Base-by-base conservation (phyloP, 169 alveolate species). In the Plasmodium berghei region DNA sequence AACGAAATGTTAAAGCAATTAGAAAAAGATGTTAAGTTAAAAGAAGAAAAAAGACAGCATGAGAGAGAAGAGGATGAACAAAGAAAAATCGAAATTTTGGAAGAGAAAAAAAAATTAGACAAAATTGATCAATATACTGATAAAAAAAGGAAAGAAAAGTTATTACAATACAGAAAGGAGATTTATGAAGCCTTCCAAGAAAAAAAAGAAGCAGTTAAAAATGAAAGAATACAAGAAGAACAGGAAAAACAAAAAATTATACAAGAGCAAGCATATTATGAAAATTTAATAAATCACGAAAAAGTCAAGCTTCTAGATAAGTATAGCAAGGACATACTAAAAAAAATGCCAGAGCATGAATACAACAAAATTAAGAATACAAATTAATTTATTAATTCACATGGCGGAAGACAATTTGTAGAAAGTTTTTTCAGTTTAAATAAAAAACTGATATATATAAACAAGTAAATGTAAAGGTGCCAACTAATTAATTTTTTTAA, bases 51-150 rank as follows among this genome's bases (percentile, higher is more conserved):
- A 55, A 80, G 90, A 55, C 56, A 55, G 54, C 55, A 66, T 46
- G 90, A 80, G 56, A 80, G 56, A 40, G 73, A 80, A 80, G 90
- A 80, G 2, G 90, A 80, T 71, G 90, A 80, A 66, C 66, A 80
- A 67, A 80, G 90, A 66, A 80, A 80, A 80, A 64, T 80, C 8
- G 64, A 80, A 46, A 8, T 80, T 5, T 59, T 80, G 55, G 90
- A 80, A 67, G 90, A 80, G 56, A 80, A 80, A 66, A 80, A 64
- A 67, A 80, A 80, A 80, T 69, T 80, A 62, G 90, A 80, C 28
- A 80, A 67, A 66, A 54, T 80, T 46, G 90, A 80, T 67, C 90
- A 80, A 66, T 80, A 80, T 28, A 80, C 90, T 10, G 90, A 80
- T 55, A 18, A 80, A 80, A 80, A 80, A 69, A 80, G 63, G 34